Percentiles rank a stretch among this genome's conserved stretches.
Conservation (phyloP, 768 basidiomycete species). For the Antrodiella citrinella region DNA sequence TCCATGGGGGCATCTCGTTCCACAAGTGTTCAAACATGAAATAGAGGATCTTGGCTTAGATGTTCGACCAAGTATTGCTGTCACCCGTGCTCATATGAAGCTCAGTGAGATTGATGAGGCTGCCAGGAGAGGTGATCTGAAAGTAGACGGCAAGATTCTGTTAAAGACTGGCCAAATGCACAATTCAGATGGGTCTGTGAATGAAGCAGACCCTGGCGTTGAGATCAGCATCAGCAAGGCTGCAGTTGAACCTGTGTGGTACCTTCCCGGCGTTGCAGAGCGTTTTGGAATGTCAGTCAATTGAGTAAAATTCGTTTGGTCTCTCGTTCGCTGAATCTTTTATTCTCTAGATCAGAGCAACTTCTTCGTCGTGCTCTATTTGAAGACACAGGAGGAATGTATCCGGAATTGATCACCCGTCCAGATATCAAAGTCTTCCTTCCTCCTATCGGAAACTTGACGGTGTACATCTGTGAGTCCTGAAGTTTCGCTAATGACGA, state of each 20-base stretch:
- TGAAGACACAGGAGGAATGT: constrained; percentile 95
- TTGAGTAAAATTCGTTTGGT: too few species aligned
- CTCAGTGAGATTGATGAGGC: constrained; percentile 86
- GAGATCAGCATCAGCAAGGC: constrained; percentile 90
- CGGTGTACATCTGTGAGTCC: constrained; percentile 83
- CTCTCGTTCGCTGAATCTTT: background rate
- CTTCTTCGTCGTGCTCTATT: constrained; percentile 86
- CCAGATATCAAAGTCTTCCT: constrained; percentile 95
- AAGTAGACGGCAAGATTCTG: constrained; percentile 78
- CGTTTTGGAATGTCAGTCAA: constrained; percentile 80
- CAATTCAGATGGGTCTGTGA: constrained; percentile 56
- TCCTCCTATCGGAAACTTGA: constrained; percentile 86
- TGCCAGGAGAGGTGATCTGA: constrained; percentile 61
- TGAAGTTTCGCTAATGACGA: too few species aligned
- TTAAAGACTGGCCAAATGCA: constrained; percentile 53
- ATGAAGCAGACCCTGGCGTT: constrained; percentile 60
- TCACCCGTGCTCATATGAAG: constrained; percentile 92
- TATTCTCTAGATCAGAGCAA: constrained; percentile 60
- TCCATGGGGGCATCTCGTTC: constrained; percentile 88
- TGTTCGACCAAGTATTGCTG: constrained; percentile 84
- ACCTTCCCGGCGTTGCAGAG: constrained; percentile 86
- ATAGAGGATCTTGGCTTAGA: constrained; percentile 65
- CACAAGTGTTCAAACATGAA: constrained; percentile 56
- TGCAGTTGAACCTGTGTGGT: constrained; percentile 96
- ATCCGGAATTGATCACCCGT: constrained; percentile 90